Conservation (phyloP, 2,329 filamentous ascomycete genomes). For the Penicillium occitanis region DNA sequence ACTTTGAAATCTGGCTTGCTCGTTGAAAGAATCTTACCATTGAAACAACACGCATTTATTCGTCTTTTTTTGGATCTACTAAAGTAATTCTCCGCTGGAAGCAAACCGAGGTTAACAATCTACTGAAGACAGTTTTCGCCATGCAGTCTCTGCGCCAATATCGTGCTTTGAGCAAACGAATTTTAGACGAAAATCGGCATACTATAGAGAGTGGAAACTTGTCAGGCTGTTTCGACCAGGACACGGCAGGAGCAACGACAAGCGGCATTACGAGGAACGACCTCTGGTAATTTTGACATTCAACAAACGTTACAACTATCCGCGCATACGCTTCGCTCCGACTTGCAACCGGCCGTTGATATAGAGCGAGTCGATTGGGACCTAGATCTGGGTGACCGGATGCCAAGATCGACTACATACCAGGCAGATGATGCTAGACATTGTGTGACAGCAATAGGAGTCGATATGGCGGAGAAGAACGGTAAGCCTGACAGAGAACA, state of each 20-base stretch:
- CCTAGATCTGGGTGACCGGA: neutral
- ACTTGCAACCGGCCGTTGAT: neutral
- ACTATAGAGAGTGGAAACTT: neutral
- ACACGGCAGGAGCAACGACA: neutral
- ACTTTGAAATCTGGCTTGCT: neutral
- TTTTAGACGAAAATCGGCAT: neutral
- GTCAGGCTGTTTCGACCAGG: neutral
- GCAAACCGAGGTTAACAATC: neutral
- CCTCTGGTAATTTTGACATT: neutral
- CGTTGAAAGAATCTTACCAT: no score
- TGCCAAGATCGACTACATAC: neutral
- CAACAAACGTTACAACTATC: slow-evolving; percentile 8
- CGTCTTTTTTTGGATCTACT: neutral
- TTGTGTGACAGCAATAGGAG: no score
- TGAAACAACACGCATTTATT: no score
- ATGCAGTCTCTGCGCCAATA: slow-evolving; percentile 14
- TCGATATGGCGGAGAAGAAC: no score
- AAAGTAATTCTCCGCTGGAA: no score
- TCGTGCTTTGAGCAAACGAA: neutral
- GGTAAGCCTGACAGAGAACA: no score
- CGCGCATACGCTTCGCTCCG: neutral
- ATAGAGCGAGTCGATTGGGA: slow-evolving; percentile 3
- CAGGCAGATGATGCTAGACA: neutral
- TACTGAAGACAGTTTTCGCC: neutral
- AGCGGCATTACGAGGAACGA: neutral